Evolutionary conservation across 108 stramenopile genomes (phyloP).

Genomic region (Nannochloropsis gaditana): DNA sequence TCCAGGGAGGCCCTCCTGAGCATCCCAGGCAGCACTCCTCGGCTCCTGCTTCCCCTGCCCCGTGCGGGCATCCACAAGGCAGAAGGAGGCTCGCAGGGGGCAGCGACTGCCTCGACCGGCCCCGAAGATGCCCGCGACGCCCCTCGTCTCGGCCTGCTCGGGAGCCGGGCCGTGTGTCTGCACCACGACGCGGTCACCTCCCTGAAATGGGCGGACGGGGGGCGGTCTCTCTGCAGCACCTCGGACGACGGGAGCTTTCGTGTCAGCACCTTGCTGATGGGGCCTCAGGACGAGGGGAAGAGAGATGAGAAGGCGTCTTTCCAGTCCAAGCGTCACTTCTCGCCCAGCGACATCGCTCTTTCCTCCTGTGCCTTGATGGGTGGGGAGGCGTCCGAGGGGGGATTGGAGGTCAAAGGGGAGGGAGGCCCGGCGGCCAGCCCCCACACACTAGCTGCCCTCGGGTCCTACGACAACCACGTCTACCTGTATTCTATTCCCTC

Average conservation of each 20-base stretch:
- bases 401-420: background rate
- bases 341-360: conserved; percentile 36
- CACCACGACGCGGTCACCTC: background rate
- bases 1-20: background rate
- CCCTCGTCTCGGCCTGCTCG: background rate
- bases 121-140: background rate
- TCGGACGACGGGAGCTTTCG: background rate
- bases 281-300: background rate
- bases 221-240: background rate
- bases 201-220: background rate
- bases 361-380: conserved; percentile 39
- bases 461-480: conserved; percentile 50
- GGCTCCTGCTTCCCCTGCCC: background rate
- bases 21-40: background rate
- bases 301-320: conserved; percentile 31
- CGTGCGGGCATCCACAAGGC: background rate
- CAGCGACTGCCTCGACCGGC: background rate
- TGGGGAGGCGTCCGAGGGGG: conserved; percentile 35
- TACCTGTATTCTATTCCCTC: conserved; percentile 36
- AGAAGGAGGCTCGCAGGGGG: background rate
- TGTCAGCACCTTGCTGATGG: background rate
- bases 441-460: background rate
- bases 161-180: background rate
- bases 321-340: conserved; percentile 23
- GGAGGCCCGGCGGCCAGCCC: too few species aligned